phyloP scores from a whole-genome alignment of 2,329 filamentous ascomycete genomes.

The Scopulariopsis brevicaulis region DNA sequence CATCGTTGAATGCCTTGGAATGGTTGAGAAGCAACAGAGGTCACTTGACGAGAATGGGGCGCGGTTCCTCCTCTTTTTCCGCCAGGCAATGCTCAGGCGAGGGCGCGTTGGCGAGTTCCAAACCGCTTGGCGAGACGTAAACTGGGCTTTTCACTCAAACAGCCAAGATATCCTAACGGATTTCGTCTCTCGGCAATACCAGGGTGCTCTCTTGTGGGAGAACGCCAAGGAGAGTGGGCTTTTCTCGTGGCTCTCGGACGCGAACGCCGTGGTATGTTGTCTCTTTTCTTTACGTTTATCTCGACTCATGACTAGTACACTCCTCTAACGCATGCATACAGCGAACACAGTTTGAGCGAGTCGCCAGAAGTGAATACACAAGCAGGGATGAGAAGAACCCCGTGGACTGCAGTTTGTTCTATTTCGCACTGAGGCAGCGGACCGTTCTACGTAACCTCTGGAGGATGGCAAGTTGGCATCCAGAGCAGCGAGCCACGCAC shows the following conservation, averaged over 20 bases:
- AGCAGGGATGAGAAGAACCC: slow-evolving; percentile 81
- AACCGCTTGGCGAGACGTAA: slow-evolving; percentile 69
- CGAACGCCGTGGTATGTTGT: slow-evolving; percentile 56
- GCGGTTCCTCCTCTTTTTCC: slow-evolving; percentile 78
- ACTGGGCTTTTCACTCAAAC: slow-evolving; percentile 73
- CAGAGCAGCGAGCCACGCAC: slow-evolving; percentile 71
- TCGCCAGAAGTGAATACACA: slow-evolving; percentile 89
- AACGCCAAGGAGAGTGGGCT: slow-evolving; percentile 78
- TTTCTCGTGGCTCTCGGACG: slow-evolving; percentile 88
- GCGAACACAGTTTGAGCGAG: slow-evolving; percentile 73
- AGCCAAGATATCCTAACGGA: slow-evolving; percentile 86
- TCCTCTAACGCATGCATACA: slow-evolving; percentile 18
- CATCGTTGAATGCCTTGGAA: slow-evolving; percentile 72
- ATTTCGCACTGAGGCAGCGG: slow-evolving; percentile 86
- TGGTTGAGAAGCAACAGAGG: slow-evolving; percentile 75
- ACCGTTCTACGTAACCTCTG: slow-evolving; percentile 80
- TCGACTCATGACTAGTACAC: neutral
- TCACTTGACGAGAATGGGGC: slow-evolving; percentile 87
- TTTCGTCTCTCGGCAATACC: slow-evolving; percentile 69
- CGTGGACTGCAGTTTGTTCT: slow-evolving; percentile 82
- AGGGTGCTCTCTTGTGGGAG: slow-evolving; percentile 72
- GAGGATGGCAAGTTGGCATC: slow-evolving; percentile 87
- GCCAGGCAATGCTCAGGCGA: slow-evolving; percentile 64
- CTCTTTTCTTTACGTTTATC: neutral
- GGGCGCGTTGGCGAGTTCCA: slow-evolving; percentile 51